These are phyloP conservation scores for Ophiostoma angusticollis DNA, from an alignment of 2,329 filamentous ascomycete species.

Conservation along the genomic window DNA sequence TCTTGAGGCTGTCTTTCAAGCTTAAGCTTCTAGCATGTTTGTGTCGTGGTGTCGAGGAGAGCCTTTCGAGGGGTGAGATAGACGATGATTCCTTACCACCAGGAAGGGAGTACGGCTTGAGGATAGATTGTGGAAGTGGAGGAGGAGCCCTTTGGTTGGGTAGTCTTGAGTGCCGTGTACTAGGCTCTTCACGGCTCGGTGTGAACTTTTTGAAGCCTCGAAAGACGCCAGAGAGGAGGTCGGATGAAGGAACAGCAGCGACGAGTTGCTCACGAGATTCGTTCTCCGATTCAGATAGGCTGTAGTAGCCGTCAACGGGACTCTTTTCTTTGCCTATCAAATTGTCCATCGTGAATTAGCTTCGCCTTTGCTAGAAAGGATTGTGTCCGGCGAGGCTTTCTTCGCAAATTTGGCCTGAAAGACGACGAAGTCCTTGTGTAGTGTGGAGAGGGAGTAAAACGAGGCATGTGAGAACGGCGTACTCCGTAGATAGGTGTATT, in stretches of 20 bases:
- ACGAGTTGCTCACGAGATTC: slow-evolving; percentile 26
- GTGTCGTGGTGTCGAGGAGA: slow-evolving; percentile 14
- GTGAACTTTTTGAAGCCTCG: slow-evolving; percentile 38
- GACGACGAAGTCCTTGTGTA: too few species aligned
- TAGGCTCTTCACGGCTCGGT: slow-evolving; percentile 29
- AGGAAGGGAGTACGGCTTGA: slow-evolving; percentile 20
- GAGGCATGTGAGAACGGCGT: too few species aligned
- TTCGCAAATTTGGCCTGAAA: too few species aligned
- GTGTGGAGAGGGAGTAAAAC: too few species aligned
- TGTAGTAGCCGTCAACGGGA: slow-evolving; percentile 24
- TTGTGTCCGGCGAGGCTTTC: background rate
- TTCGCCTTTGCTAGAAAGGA: slow-evolving; percentile 4
- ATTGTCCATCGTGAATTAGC: slow-evolving; percentile 23
- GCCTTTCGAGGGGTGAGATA: slow-evolving; percentile 15
- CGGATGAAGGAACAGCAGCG: slow-evolving; percentile 27
- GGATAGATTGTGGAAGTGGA: slow-evolving; percentile 18
- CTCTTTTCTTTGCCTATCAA: slow-evolving; percentile 19
- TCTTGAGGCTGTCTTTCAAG: slow-evolving; percentile 43
- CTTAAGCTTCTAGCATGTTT: slow-evolving; percentile 43
- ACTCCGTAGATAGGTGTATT: too few species aligned
- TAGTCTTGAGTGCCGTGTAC: slow-evolving; percentile 31
- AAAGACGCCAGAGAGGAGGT: slow-evolving; percentile 38
- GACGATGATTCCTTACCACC: slow-evolving; percentile 17
- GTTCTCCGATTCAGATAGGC: slow-evolving; percentile 32
- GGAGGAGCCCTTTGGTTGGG: slow-evolving; percentile 4